phyloP scores from a whole-genome alignment of 2,329 filamentous ascomycete species.

The Daldinia sp. region DNA sequence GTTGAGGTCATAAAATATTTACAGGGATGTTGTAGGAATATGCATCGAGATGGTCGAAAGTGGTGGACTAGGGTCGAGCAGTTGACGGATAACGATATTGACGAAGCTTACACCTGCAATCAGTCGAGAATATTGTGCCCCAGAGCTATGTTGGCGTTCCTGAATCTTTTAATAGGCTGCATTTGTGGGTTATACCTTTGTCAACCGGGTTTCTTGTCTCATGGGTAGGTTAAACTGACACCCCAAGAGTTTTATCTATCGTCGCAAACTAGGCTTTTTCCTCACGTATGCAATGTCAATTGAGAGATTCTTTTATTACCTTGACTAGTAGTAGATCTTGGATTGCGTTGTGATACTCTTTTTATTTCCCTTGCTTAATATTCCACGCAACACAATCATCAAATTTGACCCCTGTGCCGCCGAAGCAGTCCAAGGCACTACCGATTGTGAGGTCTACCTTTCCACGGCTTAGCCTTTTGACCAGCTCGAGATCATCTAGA shows the following conservation, averaged over 20 bases:
- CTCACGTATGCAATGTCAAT: background rate
- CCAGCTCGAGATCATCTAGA: slow-evolving; percentile 81
- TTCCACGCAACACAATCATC: slow-evolving; percentile 94
- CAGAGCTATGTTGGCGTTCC: slow-evolving; percentile 17
- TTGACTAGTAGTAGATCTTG: no score
- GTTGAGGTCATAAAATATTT: slow-evolving; percentile 61
- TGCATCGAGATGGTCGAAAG: slow-evolving; percentile 27
- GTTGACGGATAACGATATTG: slow-evolving; percentile 40
- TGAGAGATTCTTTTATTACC: background rate
- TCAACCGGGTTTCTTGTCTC: slow-evolving; percentile 8
- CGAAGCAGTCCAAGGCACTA: slow-evolving; percentile 95
- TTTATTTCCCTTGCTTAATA: slow-evolving; percentile 49
- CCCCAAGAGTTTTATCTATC: slow-evolving; percentile 3
- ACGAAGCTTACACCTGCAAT: slow-evolving; percentile 41
- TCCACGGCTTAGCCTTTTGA: slow-evolving; percentile 79
- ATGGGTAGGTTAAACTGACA: slow-evolving; percentile 6
- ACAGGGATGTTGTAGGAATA: slow-evolving; percentile 15
- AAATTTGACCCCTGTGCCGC: slow-evolving; percentile 84
- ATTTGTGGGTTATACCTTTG: slow-evolving; percentile 31
- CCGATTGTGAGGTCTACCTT: slow-evolving; percentile 95
- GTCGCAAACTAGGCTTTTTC: slow-evolving; percentile 7
- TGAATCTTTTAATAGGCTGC: slow-evolving; percentile 30
- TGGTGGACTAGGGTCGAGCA: slow-evolving; percentile 13
- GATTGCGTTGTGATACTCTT: background rate
- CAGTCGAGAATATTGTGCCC: slow-evolving; percentile 23